Evolutionary conservation across 2,329 filamentous ascomycete species (phyloP), one percentile per base, ranked within the genome.

Genomic region (Colletotrichum tamarilloi): DNA sequence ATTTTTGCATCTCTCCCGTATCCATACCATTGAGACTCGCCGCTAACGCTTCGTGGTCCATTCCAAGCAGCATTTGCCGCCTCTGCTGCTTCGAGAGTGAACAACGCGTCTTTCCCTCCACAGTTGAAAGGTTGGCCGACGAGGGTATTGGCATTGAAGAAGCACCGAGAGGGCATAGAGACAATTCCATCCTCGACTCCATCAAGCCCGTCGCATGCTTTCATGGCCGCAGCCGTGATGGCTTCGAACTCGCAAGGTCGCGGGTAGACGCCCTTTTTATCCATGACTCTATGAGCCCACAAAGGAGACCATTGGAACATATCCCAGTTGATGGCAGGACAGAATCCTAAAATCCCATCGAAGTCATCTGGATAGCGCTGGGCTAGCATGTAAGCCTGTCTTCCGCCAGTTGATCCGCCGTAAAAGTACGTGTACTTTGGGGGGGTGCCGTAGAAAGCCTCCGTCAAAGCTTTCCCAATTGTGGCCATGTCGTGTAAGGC

Each of bases 351-450:
- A 26, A 90, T 84, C 24, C 89, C 89, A 64, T 92, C 88, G 64
- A 90, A 91, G 73, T 91, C 88, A 0, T 86, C 81, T 0, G 90
- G 88, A 73, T 85, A 90, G 16, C 81, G 77, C 75, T 91, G 85
- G 0, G 87, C 85, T 7, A 86, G 85, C 66, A 87, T 88, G 42
- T 90, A 81, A 4, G 88, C 90, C 81, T 92, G 88, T 0, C 90
- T 83, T 1, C 90, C 90, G 7, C 91, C 90, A 0, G 88, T 87
- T 0, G 88, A 91, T 76, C 90, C 92, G 8, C 90, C 90, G 2
- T 87, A 77, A 73, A 87, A 91, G 79, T 91, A 92, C 2, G 72
- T 52, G 0, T 84, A 87, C 67, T 85, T 87, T 0, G 80, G 78
- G 0, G 46, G 3, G 1, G 67, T 73, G 1, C 82, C 80, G 75